Evolutionary conservation across 108 stramenopile genomes (phyloP), one percentile per base, ranked within the genome.

Genomic region (Pseudonitzschia delicatissima): DNA sequence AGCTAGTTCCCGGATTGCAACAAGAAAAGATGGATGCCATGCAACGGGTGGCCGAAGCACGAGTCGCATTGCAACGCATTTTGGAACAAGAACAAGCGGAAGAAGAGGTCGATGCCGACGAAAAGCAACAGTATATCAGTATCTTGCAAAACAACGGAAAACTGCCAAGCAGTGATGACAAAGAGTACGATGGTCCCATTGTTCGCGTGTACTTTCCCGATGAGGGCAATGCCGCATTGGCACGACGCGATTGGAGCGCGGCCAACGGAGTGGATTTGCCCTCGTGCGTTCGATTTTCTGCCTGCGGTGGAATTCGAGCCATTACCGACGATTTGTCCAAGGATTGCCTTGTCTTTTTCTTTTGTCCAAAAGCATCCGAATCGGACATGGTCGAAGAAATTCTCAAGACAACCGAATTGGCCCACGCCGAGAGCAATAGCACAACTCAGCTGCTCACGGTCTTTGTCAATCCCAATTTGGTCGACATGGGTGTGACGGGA

Each of bases 401-500:
- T 12, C 50, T 92, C 27, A 37, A 66, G 53, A 74, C 71, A 42
- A 61, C 68, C 12, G 85, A 86, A 45, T 27, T 33, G 4, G 31
- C 29, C 15, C 53, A 55, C 53, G 4, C 6, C 2, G 81, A 80
- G 45, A 52, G 45, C 23, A 52, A 66, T n/a, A 73, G 76, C 0
- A 64, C 61, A 9, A 61, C 66, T 34, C 65, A 85, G 55, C 74
- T 80, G 37, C 81, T 93, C 23, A 79, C 90, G 8, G 80, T 94
- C 23, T 87, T 97, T 69, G 83, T 97, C 11, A 97, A 97, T 71
- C 96, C 96, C n/a, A 67, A 82, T 5, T 66, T 97, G 45, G 92
- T 97, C 17, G 95, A 97, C 78, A 95, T 95, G 94, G 96, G 93
- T 45, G 91, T 92, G 12, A 95, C 94, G 8, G 96, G 96, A 49